Evolutionary conservation across 169 alveolate species (phyloP), one percentile per base, ranked within the genome.

Genomic region (Plasmodium malariae): DNA sequence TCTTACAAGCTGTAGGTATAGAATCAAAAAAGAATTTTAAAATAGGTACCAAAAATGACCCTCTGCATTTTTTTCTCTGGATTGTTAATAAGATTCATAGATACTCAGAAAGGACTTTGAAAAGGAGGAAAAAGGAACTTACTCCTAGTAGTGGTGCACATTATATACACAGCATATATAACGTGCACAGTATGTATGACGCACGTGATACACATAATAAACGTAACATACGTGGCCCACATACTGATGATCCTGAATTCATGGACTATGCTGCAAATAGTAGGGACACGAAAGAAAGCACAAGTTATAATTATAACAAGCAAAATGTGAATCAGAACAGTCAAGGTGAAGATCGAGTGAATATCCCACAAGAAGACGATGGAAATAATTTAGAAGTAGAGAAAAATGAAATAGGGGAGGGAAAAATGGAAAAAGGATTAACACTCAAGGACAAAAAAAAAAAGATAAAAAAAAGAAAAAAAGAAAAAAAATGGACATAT

Each of bases 1-100:
- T 97, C 69, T 83, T 98, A 7, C 98, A 97, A 93, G 96, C 96
- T 14, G 95, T 94, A 17, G 95, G 96, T 34, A 92, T 94, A 30
- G 95, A 93, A 30, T 92, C 96, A 4, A 83, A 80, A 26, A 95
- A 95, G 11, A 63, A 36, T 49, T 94, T 92, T 80, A 94, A 92
- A 62, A 97, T 98, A 2, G 98, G 98, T 0, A 92, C 94, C 63
- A 96, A 97, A 91, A 94, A 96, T 63, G 99, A 98, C 91, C 99
- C 99, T 0, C 96, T 96, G 34, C 93, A 95, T n/a, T 96, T 98
- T 69, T 74, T 98, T 57, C 88, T 97, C 6, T 98, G 99, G 99
- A 88, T 97, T 73, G 60, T 98, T 65, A 96, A 95, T 85, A 85
- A 95, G 59, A 87, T 97, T 40, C 96, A 97, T 92, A 87, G 88